A percentile compares a stretch with the other conserved stretches of the same genome.
Evolutionary conservation across 148 eudicot species (phyloP).

Genomic region (Fagopyrum homotropicum): DNA sequence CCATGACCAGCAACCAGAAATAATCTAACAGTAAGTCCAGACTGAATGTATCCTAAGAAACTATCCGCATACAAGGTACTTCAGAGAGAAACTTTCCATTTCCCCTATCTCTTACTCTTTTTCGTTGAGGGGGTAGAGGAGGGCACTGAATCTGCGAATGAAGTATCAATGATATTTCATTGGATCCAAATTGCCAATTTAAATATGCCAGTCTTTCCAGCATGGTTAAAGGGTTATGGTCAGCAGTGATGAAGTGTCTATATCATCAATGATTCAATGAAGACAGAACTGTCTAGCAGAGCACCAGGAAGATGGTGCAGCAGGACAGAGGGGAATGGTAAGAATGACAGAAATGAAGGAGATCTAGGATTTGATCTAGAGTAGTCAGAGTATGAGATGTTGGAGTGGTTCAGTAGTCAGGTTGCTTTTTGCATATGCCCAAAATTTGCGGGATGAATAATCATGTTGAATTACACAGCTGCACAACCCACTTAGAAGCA

Average conservation of each 20-base stretch:
- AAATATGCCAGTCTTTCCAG: not conserved
- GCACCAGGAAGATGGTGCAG: too few relatives aligned
- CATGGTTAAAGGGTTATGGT: not conserved
- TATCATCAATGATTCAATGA: too few relatives aligned
- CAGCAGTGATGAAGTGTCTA: not conserved
- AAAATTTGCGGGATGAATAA: too few relatives aligned
- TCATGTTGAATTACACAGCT: too few relatives aligned
- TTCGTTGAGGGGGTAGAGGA: not conserved
- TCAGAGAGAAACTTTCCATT: not conserved
- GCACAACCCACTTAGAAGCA: too few relatives aligned
- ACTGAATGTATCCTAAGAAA: not conserved
- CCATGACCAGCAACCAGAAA: not conserved
- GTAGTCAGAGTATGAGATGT: too few relatives aligned
- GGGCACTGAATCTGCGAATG: not conserved
- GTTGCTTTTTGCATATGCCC: too few relatives aligned
- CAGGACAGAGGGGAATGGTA: too few relatives aligned
- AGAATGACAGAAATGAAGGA: too few relatives aligned
- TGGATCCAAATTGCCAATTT: not conserved
- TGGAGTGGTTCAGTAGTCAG: too few relatives aligned
- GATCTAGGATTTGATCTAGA: too few relatives aligned
- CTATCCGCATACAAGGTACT: not conserved
- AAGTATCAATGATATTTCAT: not conserved
- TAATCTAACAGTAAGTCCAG: not conserved
- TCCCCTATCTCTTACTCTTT: not conserved
- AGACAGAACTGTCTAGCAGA: too few relatives aligned